Conservation (phyloP, 1,284 basidiomycete genomes). For the Trametes polyzona region DNA sequence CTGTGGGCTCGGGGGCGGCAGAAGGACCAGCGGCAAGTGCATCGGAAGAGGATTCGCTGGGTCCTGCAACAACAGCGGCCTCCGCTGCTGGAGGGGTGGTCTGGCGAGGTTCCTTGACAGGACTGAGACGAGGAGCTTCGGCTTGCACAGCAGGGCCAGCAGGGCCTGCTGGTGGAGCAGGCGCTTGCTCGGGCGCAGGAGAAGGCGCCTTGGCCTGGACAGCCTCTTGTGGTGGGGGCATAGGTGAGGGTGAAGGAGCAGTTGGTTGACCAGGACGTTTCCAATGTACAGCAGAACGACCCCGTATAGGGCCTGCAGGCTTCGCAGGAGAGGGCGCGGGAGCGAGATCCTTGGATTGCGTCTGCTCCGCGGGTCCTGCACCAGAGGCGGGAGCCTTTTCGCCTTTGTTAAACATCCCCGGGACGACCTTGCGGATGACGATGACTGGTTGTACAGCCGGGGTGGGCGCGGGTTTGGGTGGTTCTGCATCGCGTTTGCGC, state of each 20-base stretch:
- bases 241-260: background rate
- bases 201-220: conserved; percentile 3
- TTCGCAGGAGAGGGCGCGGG: conserved; percentile 15
- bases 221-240: background rate
- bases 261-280: conserved; percentile 21
- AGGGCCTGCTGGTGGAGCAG: background rate
- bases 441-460: conserved; percentile 29
- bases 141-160: background rate
- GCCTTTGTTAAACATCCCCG: conserved; percentile 28
- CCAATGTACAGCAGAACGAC: conserved; percentile 28
- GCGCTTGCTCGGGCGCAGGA: background rate
- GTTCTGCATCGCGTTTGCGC: conserved; percentile 45
- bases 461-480: conserved; percentile 26
- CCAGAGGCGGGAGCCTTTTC: conserved; percentile 7
- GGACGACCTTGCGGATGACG: conserved; percentile 31
- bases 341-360: background rate
- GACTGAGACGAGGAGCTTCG: background rate
- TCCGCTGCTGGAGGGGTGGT: background rate
- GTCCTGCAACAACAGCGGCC: background rate
- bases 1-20: background rate
- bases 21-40: conserved; percentile 1
- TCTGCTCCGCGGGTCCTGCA: background rate
- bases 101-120: background rate
- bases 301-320: conserved; percentile 24
- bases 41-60: background rate